Evolutionary conservation across 1,284 basidiomycete species (phyloP), one percentile per base, ranked within the genome.

Genomic region (Sutorius eximius): DNA sequence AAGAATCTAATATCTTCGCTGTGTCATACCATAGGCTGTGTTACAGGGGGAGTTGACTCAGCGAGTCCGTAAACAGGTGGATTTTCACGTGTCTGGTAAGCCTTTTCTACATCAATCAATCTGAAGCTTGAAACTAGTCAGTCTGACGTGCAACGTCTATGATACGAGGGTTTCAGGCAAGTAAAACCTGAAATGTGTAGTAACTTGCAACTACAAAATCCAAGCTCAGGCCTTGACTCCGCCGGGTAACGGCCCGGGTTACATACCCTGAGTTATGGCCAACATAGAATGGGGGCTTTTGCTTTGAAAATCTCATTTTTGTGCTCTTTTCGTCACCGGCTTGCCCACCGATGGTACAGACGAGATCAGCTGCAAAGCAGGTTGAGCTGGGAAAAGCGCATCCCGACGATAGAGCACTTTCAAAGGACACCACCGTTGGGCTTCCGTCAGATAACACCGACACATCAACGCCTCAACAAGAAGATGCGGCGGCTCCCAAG

Each of bases 101-200:
- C 91, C 93, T 90, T 47, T 81, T 67, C 80, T 82, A 68, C 58
- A 60, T 44, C 45, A 65, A 58, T 24, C 40, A 9, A 18, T 51
- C 27, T 24, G n/a, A 34, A 29, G 48, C 41, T 3, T 13, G 29
- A 7, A 36, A 18, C 6, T 22, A 34, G 2, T 2, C 3, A 22
- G 41, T 70, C 72, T 62, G 70, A 92, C 91, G 89, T 77, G 85
- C 83, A 2, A 93, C n/a, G n/a, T n/a, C 82, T 2, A 58, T 81
- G 79, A 9, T 13, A 41, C 2, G 13, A 92, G 93, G 3, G 93
- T 22, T 22, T 8, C 20, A 22, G 38, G 85, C 89, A 3, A 92
- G 75, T 9, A 87, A 72, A 41, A n/a, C 90, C 92, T 0, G 91
- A 84, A 24, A 93, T 70, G 69, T 93, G 92, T n/a, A n/a, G n/a